These are phyloP conservation scores for Danielozyma ontarioensis DNA, from an alignment of 805 yeast genomes.

Conservation along the genomic window DNA sequence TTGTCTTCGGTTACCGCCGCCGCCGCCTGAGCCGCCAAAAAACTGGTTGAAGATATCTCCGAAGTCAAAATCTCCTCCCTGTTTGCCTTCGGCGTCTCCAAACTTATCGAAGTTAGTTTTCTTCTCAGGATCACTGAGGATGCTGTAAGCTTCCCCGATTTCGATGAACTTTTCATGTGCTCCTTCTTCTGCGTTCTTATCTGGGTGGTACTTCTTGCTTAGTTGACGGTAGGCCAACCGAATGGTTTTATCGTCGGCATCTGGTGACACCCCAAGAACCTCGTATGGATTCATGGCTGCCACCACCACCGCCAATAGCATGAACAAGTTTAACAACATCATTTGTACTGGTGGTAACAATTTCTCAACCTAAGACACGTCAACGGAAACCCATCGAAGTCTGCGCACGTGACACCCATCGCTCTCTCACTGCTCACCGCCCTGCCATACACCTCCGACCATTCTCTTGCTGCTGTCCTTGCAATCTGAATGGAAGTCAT, in stretches of 20 bases:
- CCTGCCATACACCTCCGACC: too few relatives aligned
- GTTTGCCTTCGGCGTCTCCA: slow-evolving; percentile 61
- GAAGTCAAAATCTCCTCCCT: slow-evolving; percentile 32
- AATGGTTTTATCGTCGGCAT: slow-evolving; percentile 76
- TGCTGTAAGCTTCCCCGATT: slow-evolving; percentile 90
- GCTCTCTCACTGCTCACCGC: too few relatives aligned
- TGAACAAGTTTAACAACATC: slow-evolving; percentile 4
- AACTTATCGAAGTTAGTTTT: slow-evolving; percentile 62
- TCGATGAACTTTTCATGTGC: slow-evolving; percentile 87
- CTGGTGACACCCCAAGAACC: slow-evolving; percentile 62
- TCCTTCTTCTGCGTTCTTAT: slow-evolving; percentile 78
- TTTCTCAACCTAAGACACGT: too few relatives aligned
- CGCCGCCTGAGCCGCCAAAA: slow-evolving; percentile 32
- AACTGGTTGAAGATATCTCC: slow-evolving; percentile 58
- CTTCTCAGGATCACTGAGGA: slow-evolving; percentile 67
- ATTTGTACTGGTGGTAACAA: background rate
- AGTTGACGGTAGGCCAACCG: slow-evolving; percentile 79
- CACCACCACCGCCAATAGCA: slow-evolving; percentile 8
- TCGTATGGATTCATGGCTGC: slow-evolving; percentile 43
- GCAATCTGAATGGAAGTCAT: slow-evolving; percentile 63
- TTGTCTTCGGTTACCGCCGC: slow-evolving; percentile 14
- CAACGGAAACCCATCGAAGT: slow-evolving; percentile 2
- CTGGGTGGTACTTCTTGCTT: slow-evolving; percentile 89
- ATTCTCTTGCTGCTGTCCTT: too few relatives aligned
- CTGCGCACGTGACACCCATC: too few relatives aligned